Conservation (phyloP, 768 basidiomycete species). For the Mycena olivaceomarginata region DNA sequence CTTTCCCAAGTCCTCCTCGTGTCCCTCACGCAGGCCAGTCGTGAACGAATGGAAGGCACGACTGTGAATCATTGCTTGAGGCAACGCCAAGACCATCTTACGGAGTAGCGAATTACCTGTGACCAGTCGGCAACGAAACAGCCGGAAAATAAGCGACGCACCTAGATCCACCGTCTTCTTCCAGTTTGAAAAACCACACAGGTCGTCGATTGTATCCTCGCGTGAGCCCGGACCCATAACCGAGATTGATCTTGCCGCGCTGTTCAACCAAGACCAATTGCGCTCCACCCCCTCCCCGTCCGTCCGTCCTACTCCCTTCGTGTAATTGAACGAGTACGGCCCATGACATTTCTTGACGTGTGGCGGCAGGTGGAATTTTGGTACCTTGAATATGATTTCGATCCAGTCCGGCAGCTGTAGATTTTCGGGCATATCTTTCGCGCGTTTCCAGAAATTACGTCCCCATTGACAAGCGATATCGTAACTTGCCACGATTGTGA, state of each 20-base stretch:
- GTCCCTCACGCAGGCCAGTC: neutral
- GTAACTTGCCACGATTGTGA: slow-evolving; percentile 22
- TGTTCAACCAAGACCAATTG: slow-evolving; percentile 53
- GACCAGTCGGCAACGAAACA: neutral
- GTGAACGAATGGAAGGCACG: slow-evolving; percentile 21
- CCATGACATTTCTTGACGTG: slow-evolving; percentile 22
- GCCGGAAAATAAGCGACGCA: slow-evolving; percentile 1
- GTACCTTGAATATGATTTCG: slow-evolving; percentile 43
- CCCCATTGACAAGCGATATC: slow-evolving; percentile 41
- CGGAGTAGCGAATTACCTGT: neutral
- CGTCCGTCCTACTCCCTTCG: slow-evolving; percentile 48
- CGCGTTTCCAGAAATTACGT: slow-evolving; percentile 38
- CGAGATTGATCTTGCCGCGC: slow-evolving; percentile 33
- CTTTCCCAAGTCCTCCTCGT: slow-evolving; percentile 12
- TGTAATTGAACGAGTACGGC: slow-evolving; percentile 54
- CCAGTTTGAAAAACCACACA: slow-evolving; percentile 48
- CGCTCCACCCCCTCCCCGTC: slow-evolving; percentile 60
- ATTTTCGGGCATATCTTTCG: too few species aligned
- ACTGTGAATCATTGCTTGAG: slow-evolving; percentile 13
- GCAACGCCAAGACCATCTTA: neutral
- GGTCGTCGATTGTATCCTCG: slow-evolving; percentile 51
- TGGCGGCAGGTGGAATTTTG: slow-evolving; percentile 43
- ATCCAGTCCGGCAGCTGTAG: neutral
- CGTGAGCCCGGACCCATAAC: slow-evolving; percentile 48
- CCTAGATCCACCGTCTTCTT: slow-evolving; percentile 43